Percentiles rank a stretch among this genome's conserved stretches.
These are phyloP conservation scores for Trichoderma lentiforme DNA, from an alignment of 2,329 filamentous ascomycete genomes.

Conservation along the genomic window DNA sequence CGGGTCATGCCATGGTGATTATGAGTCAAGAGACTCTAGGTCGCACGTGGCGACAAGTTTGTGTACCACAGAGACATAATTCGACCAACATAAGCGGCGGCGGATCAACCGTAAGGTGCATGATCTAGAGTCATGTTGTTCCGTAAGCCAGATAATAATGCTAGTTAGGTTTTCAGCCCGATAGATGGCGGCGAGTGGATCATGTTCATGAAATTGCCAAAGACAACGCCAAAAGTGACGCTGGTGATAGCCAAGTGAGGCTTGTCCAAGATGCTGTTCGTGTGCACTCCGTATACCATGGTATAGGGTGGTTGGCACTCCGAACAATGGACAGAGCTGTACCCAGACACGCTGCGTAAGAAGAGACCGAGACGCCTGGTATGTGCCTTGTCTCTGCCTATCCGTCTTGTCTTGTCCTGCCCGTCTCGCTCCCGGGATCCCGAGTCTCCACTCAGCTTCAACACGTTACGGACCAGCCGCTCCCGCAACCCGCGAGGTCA, in stretches of 20 bases:
- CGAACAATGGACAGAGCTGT: not conserved
- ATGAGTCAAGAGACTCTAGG: not conserved
- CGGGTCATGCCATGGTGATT: not conserved
- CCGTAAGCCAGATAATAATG: not conserved
- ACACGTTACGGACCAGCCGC: not conserved
- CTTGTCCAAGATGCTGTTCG: not conserved
- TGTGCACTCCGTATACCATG: not conserved
- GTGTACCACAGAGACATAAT: constrained; percentile 17
- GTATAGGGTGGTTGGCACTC: not conserved
- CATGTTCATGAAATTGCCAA: not conserved
- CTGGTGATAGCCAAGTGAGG: not conserved
- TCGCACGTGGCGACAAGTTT: constrained; percentile 13
- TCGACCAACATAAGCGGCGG: constrained; percentile 3
- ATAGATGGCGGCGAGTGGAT: not conserved
- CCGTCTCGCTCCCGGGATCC: not conserved
- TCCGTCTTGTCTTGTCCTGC: not conserved
- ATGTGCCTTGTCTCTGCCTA: not conserved
- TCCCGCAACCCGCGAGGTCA: not conserved
- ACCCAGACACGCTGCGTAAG: not conserved
- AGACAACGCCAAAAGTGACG: not conserved
- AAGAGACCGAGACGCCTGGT: not conserved
- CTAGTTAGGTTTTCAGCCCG: not conserved
- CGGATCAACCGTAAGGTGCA: constrained; percentile 2
- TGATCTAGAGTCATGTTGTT: not conserved
- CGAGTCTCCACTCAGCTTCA: not conserved